Evolutionary conservation across 805 yeast genomes (phyloP).

Genomic region (Lachancea mirantina): DNA sequence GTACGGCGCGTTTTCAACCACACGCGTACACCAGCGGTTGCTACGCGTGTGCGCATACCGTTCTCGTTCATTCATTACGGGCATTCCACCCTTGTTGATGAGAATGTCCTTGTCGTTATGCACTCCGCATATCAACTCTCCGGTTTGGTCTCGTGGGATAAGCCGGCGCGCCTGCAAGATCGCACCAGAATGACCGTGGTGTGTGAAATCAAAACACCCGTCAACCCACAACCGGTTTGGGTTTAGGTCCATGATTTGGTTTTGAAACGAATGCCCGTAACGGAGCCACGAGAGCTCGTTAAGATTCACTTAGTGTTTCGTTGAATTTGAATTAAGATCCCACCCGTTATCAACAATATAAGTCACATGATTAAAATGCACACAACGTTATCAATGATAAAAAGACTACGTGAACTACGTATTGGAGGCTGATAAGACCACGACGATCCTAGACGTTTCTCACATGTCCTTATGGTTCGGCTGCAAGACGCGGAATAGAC

Average conservation of each 20-base stretch:
- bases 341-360: too few species aligned
- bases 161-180: slow-evolving; percentile 85
- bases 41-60: slow-evolving; percentile 80
- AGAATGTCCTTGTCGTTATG: slow-evolving; percentile 86
- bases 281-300: too few species aligned
- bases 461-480: too few species aligned
- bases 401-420: too few species aligned
- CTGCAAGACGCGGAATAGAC: too few species aligned
- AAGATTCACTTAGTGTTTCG: too few species aligned
- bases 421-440: too few species aligned
- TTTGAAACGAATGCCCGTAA: too few species aligned
- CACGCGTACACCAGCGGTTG: slow-evolving; percentile 78
- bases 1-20: slow-evolving; percentile 79
- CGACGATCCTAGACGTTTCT: too few species aligned
- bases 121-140: slow-evolving; percentile 47
- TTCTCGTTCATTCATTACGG: slow-evolving; percentile 81
- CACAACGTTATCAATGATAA: too few species aligned
- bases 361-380: too few species aligned
- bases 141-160: slow-evolving; percentile 53
- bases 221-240: slow-evolving; percentile 75
- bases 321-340: too few species aligned
- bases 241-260: slow-evolving; percentile 3
- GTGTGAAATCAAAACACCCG: slow-evolving; percentile 97
- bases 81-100: slow-evolving; percentile 87
- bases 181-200: slow-evolving; percentile 98